A percentile compares a stretch with the other conserved stretches of the same genome.
These are phyloP conservation scores for Quercus lobata DNA, from an alignment of 331 rosid species.

Conservation along the genomic window DNA sequence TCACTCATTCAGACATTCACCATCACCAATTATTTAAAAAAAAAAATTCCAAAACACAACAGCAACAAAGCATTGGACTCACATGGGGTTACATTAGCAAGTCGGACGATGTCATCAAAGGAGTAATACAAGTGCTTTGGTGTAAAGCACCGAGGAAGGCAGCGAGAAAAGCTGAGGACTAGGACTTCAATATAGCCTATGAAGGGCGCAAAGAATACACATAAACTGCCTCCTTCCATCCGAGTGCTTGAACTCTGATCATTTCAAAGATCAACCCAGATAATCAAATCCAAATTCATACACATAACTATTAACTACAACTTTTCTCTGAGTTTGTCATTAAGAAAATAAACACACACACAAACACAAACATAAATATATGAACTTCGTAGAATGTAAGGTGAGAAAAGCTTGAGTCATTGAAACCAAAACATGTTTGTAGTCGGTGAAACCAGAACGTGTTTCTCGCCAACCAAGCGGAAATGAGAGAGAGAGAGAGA, in stretches of 20 bases:
- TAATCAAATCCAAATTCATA: not conserved
- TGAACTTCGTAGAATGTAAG: no score
- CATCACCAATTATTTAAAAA: not conserved
- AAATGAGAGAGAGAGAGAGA: not conserved
- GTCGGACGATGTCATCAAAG: conserved; percentile 39
- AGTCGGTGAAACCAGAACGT: not conserved
- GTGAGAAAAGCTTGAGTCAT: no score
- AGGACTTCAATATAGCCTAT: conserved; percentile 38
- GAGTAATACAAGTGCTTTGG: conserved; percentile 12
- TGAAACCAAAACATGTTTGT: not conserved
- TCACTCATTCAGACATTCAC: not conserved
- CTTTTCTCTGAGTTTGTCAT: not conserved
- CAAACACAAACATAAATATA: no score
- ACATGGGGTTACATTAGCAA: conserved; percentile 56
- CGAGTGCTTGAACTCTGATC: conserved; percentile 36
- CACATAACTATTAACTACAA: not conserved
- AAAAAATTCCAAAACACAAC: not conserved
- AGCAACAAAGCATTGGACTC: conserved; percentile 9
- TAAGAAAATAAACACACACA: not conserved
- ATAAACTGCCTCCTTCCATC: conserved; percentile 34
- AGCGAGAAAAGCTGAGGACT: conserved; percentile 31
- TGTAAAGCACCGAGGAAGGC: conserved; percentile 32
- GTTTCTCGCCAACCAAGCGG: not conserved
- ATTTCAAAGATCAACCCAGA: not conserved
- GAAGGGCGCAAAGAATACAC: conserved; percentile 37